Evolutionary conservation across 352 stramenopile species (phyloP), one percentile per base, ranked within the genome.

Genomic region (Blastocystis hominis): DNA sequence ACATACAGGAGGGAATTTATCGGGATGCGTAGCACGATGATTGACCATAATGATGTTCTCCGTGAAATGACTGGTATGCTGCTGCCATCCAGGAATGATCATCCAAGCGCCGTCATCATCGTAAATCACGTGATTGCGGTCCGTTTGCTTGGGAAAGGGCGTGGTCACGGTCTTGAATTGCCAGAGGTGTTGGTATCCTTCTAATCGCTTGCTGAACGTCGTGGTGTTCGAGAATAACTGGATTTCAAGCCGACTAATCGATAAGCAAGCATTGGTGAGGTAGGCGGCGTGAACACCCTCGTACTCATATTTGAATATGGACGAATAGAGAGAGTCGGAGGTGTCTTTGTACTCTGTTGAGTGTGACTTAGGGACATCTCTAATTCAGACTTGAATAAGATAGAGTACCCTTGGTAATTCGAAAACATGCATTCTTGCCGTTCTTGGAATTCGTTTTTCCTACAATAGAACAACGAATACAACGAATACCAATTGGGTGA

Each of bases 11-110:
- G 77, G 77, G 24, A 78, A 30, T 6, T 4, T n/a, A 20, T 40
- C 15, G n/a, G 77, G 77, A 87, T 77, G 53, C 13, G 15, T 50
- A 34, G 62, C 44, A n/a, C 55, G 54, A 56, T 87, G 77, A 76
- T 87, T 87, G 38, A 87, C 61, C 59, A 75, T 78, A 10, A 87
- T 59, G 7, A 69, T 69, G 44, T 87, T 87, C 66, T 87, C 62
- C 34, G 46, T 38, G 63, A 87, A 87, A 42, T 87, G 77, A 64
- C 53, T 75, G 1, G 77, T 87, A 42, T 87, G 77, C 47, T 69
- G 13, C 30, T 30, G 47, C 77, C 77, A 87, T 6, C 77, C 77
- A 15, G 77, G 77, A 59, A 87, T 87, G 50, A 87, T 87, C 77
- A 87, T 87, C 77, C 77, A 87, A 3, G 77, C 59, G 5, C 72